phyloP scores from a whole-genome alignment of 495 filamentous ascomycete species.

The Hypoxylon perforatum region DNA sequence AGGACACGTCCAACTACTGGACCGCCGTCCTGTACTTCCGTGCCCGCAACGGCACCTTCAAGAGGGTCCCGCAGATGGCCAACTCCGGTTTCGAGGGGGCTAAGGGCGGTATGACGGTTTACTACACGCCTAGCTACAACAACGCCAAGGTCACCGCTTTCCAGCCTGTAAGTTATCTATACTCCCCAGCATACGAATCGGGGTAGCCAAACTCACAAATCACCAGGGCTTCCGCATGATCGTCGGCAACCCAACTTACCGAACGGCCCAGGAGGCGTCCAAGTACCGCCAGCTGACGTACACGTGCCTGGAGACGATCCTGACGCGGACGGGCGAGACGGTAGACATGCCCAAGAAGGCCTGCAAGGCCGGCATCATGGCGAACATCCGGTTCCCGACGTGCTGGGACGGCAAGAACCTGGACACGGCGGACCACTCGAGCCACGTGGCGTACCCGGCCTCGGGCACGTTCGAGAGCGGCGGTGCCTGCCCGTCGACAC shows the following conservation, averaged over 20 bases:
- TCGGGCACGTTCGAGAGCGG: slow-evolving; percentile 50
- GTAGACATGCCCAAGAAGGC: slow-evolving; percentile 45
- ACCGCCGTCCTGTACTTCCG: slow-evolving; percentile 49
- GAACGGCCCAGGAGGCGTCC: slow-evolving; percentile 34
- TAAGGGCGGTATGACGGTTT: slow-evolving; percentile 48
- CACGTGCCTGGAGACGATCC: slow-evolving; percentile 44
- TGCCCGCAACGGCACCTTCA: slow-evolving; percentile 48
- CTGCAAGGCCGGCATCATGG: slow-evolving; percentile 54
- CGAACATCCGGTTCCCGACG: slow-evolving; percentile 49
- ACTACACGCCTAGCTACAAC: slow-evolving; percentile 44
- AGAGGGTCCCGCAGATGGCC: slow-evolving; percentile 45
- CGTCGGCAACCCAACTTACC: slow-evolving; percentile 49
- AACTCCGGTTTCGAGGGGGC: slow-evolving; percentile 43
- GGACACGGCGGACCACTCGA: slow-evolving; percentile 50
- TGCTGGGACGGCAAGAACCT: slow-evolving; percentile 51
- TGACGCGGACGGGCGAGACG: slow-evolving; percentile 44
- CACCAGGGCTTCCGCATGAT: slow-evolving; percentile 57
- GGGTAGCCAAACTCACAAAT: slow-evolving; percentile 4
- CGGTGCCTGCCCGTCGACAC: slow-evolving; percentile 50
- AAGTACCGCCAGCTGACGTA: slow-evolving; percentile 48
- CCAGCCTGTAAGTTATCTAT: slow-evolving; percentile 41
- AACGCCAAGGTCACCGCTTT: slow-evolving; percentile 49
- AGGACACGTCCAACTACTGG: slow-evolving; percentile 54
- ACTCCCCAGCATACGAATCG: not conserved
- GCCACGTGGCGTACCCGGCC: slow-evolving; percentile 53